These are phyloP conservation scores for Hypoxylon sp. DNA, from an alignment of 2,329 filamentous ascomycete genomes.

Conservation along the genomic window DNA sequence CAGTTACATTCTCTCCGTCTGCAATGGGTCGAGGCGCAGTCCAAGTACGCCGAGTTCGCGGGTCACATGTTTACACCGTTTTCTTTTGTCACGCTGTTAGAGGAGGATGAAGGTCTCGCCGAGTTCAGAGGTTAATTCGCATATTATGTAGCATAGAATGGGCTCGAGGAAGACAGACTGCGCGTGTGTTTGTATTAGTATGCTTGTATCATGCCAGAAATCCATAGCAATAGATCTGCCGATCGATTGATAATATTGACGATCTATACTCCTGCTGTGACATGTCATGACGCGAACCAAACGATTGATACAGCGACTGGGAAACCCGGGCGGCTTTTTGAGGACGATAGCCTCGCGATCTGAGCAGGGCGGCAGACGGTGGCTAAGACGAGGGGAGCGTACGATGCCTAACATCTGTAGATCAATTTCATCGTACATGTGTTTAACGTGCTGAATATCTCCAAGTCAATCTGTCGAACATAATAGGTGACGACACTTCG, in stretches of 20 bases:
- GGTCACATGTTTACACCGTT: slow-evolving; percentile 80
- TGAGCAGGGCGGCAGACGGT: no score
- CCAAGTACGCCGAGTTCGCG: slow-evolving; percentile 83
- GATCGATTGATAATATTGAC: not conserved
- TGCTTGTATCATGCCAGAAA: slow-evolving; percentile 5
- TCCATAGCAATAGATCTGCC: slow-evolving; percentile 1
- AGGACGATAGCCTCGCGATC: no score
- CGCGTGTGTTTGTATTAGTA: slow-evolving; percentile 15
- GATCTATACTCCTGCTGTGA: not conserved
- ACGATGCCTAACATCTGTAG: no score
- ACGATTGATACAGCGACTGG: no score
- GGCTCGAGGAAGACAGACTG: not conserved
- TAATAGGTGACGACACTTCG: no score
- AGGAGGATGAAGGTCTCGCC: slow-evolving; percentile 66
- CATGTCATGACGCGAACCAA: no score
- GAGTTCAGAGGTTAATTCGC: slow-evolving; percentile 47
- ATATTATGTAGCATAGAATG: slow-evolving; percentile 13
- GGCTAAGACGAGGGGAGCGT: no score
- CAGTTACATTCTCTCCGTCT: slow-evolving; percentile 75
- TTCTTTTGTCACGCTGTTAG: slow-evolving; percentile 75
- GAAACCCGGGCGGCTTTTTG: no score
- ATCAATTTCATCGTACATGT: no score
- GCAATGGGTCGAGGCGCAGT: slow-evolving; percentile 88
- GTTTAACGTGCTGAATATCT: no score
- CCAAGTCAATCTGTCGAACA: no score